phyloP scores from a whole-genome alignment of 2,329 filamentous ascomycete species.

The Ceratocystis lukuohia region DNA sequence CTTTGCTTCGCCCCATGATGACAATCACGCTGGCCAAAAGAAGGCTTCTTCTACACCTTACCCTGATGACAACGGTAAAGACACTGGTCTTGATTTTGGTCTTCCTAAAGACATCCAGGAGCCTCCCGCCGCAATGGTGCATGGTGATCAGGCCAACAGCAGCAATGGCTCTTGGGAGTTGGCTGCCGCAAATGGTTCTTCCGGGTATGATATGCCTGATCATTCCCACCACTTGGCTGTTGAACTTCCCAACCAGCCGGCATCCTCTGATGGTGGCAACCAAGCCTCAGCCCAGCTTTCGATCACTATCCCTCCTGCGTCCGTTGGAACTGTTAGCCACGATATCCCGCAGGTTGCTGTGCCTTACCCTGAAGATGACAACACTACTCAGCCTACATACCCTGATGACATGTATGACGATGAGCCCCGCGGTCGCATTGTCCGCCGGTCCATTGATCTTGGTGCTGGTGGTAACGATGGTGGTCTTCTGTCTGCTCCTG shows the following conservation, averaged over 20 bases:
- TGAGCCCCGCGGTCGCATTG: conserved; percentile 29
- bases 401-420: conserved; percentile 20
- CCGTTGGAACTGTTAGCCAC: neutral
- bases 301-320: conserved; percentile 9
- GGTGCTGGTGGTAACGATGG: conserved; percentile 23
- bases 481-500: conserved; percentile 39
- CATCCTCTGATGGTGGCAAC: neutral
- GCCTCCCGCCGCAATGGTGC: conserved; percentile 27
- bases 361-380: conserved; percentile 20
- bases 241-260: conserved; percentile 10
- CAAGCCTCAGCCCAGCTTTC: conserved; percentile 12
- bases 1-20: conserved; percentile 16
- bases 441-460: conserved; percentile 23
- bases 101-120: conserved; percentile 27
- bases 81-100: conserved; percentile 20
- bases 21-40: conserved; percentile 3
- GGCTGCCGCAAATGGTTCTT: conserved; percentile 12
- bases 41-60: conserved; percentile 23
- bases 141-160: conserved; percentile 23
- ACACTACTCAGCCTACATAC: conserved; percentile 19
- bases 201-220: conserved; percentile 18
- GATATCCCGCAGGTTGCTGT: conserved; percentile 19
- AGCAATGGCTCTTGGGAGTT: conserved; percentile 19
- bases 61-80: conserved; percentile 25
- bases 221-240: conserved; percentile 10